These are phyloP conservation scores for Angophora floribunda DNA, from an alignment of 345 rosid species.

Conservation along the genomic window DNA sequence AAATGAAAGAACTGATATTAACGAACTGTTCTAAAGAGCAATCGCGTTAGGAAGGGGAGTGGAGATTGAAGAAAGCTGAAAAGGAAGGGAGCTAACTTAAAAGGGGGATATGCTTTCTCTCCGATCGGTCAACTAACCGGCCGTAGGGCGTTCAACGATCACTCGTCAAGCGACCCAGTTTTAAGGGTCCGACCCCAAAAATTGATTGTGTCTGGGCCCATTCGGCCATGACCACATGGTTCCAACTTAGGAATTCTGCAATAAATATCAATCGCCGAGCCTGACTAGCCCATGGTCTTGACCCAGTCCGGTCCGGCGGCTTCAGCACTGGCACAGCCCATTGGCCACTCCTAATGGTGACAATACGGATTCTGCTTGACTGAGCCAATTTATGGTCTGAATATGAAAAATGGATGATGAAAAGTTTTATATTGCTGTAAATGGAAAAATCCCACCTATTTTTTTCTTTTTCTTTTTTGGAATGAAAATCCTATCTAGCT, in stretches of 20 bases:
- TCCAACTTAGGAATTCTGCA: not conserved
- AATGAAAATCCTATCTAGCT: not conserved
- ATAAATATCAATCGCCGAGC: not conserved
- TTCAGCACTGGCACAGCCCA: not conserved
- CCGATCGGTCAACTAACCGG: not conserved
- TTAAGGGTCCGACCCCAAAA: not conserved
- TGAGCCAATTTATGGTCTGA: not conserved
- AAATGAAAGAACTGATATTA: not conserved
- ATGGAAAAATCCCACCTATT: not conserved
- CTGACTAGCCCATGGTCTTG: not conserved
- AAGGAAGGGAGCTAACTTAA: not conserved
- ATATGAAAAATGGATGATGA: not conserved
- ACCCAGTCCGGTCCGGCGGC: not conserved
- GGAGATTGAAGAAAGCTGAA: not conserved
- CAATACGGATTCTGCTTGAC: not conserved
- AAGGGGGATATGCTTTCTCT: not conserved
- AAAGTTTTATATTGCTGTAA: not conserved
- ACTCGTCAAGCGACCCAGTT: not conserved
- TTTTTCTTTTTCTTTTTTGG: too few species aligned
- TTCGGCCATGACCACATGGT: not conserved
- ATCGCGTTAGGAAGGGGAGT: too few species aligned
- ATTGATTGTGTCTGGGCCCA: not conserved
- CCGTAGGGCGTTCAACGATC: not conserved
- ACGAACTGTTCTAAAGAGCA: too few species aligned
- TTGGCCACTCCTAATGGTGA: not conserved